phyloP scores from a whole-genome alignment of 257 asterid genomes.

The Anisodus tanguticus region DNA sequence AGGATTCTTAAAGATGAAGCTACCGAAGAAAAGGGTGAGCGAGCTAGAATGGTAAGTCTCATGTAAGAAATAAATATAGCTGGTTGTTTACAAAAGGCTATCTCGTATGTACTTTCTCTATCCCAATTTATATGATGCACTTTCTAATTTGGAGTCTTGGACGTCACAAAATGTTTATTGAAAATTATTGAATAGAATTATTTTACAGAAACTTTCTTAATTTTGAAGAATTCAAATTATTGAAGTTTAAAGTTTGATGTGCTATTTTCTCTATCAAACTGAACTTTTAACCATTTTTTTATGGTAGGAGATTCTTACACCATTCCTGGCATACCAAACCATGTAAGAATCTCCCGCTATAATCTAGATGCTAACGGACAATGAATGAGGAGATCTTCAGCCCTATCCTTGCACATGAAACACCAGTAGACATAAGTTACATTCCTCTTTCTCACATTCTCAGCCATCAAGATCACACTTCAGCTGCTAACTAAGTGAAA shows the following conservation, averaged over 20 bases:
- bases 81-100: not conserved
- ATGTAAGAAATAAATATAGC: not conserved
- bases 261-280: not conserved
- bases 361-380: not conserved
- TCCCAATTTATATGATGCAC: not conserved
- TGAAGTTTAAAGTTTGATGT: not conserved
- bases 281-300: not conserved
- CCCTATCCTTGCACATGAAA: not conserved
- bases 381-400: not conserved
- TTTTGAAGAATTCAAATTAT: not conserved
- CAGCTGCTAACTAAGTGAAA: not conserved
- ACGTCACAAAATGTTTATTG: not conserved
- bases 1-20: slow-evolving; percentile 86
- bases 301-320: not conserved
- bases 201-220: not conserved
- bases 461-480: not conserved
- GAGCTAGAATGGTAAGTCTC: slow-evolving; percentile 82
- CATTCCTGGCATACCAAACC: not conserved
- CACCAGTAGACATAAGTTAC: not conserved
- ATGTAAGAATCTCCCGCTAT: not conserved
- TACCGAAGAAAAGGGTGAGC: slow-evolving; percentile 91
- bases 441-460: not conserved
- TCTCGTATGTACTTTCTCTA: not conserved
- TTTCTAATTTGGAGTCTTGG: not conserved
- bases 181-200: not conserved